These are phyloP conservation scores for Blastocladiella emersonii DNA, from an alignment of 371 early-diverging fungal species.

Conservation along the genomic window DNA sequence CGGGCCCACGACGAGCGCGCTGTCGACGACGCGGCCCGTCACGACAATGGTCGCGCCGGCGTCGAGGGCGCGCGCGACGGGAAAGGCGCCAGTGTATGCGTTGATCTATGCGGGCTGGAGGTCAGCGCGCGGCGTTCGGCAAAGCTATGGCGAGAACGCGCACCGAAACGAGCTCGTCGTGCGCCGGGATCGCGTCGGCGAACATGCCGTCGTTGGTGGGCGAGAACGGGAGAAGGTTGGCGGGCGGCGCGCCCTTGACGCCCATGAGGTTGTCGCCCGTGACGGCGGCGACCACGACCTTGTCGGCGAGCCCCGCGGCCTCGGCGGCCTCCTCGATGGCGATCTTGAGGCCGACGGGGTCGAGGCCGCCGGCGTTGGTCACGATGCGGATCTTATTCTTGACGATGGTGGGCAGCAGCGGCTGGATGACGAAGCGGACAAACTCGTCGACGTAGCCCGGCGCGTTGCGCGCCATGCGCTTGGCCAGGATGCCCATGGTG, in stretches of 20 bases:
- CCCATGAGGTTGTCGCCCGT: constrained; percentile 46
- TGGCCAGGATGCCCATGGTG: constrained; percentile 56
- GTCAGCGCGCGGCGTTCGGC: background rate
- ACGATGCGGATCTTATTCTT: constrained; percentile 47
- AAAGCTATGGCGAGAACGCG: no score
- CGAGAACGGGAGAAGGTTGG: constrained; percentile 33
- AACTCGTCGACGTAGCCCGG: constrained; percentile 47
- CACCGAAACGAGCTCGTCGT: constrained; percentile 31
- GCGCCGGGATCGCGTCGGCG: constrained; percentile 33
- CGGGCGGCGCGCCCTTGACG: constrained; percentile 14
- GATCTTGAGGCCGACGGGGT: constrained; percentile 49
- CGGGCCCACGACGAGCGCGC: constrained; percentile 46
- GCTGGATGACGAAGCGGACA: constrained; percentile 33
- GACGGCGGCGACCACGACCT: constrained; percentile 47
- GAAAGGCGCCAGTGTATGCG: constrained; percentile 46
- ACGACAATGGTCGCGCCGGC: constrained; percentile 53
- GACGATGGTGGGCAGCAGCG: constrained; percentile 35
- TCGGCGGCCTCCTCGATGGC: constrained; percentile 43
- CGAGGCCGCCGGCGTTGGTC: constrained; percentile 61
- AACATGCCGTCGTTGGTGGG: constrained; percentile 26
- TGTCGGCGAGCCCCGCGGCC: constrained; percentile 25
- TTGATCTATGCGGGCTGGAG: no score
- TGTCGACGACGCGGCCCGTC: constrained; percentile 59
- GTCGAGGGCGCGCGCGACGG: constrained; percentile 41
- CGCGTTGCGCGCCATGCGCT: constrained; percentile 28